Percentiles rank a stretch among this genome's conserved stretches.
Evolutionary conservation across 345 rosid species (phyloP).

Genomic region (Clausena lansium): DNA sequence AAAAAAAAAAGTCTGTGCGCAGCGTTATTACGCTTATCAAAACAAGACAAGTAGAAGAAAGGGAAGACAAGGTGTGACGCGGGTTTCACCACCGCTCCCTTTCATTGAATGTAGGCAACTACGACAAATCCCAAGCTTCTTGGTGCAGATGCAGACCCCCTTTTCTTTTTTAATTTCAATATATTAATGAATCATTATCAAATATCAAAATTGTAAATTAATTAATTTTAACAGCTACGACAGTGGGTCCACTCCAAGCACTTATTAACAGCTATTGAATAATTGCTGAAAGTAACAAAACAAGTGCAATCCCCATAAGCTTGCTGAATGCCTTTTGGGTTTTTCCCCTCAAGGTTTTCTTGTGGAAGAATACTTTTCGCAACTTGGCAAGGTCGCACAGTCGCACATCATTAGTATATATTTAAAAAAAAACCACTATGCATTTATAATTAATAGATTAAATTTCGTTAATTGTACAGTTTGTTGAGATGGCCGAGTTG

Average conservation of each 20-base stretch:
- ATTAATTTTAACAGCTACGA: background rate
- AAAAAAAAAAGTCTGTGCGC: background rate
- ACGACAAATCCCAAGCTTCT: slow-evolving; percentile 44
- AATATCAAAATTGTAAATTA: background rate
- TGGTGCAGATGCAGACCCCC: slow-evolving; percentile 27
- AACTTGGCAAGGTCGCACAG: background rate
- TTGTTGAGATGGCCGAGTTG: slow-evolving; percentile 99
- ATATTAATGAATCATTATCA: background rate
- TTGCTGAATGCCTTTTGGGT: background rate
- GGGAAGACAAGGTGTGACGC: slow-evolving; percentile 28
- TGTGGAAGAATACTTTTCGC: background rate
- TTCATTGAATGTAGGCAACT: slow-evolving; percentile 17
- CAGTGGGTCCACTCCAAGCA: background rate
- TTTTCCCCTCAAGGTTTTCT: background rate
- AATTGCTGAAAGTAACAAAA: background rate
- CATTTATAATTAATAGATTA: too few relatives aligned
- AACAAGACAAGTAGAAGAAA: background rate
- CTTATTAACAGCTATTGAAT: background rate
- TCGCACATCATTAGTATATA: too few relatives aligned
- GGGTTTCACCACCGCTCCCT: slow-evolving; percentile 34
- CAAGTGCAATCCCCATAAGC: background rate
- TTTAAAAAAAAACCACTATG: too few relatives aligned
- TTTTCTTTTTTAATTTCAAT: background rate
- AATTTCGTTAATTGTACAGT: too few relatives aligned
- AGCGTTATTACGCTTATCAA: background rate